phyloP scores from a whole-genome alignment of 2,329 filamentous ascomycete genomes.

The Ceratocystis huliohia region DNA sequence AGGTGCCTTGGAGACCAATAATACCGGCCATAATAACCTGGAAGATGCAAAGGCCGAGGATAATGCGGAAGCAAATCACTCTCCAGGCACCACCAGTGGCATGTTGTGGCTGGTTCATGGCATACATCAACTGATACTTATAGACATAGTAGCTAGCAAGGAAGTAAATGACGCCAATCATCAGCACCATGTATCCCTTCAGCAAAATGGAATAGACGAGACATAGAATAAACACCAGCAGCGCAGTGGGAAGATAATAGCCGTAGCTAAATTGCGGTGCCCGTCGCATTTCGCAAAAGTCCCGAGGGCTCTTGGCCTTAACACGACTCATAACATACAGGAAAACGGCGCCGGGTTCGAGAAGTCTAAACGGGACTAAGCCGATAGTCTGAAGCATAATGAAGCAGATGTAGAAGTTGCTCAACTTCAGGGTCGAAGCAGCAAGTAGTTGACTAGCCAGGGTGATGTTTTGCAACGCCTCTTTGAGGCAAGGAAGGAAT shows the following conservation, averaged over 20 bases:
- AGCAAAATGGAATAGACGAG: constrained; percentile 84
- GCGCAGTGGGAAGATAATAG: constrained; percentile 83
- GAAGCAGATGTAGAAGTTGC: constrained; percentile 83
- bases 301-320: constrained; percentile 73
- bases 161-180: constrained; percentile 76
- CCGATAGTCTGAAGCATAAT: constrained; percentile 91
- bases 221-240: constrained; percentile 89
- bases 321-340: constrained; percentile 72
- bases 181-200: constrained; percentile 65
- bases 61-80: constrained; percentile 86
- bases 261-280: constrained; percentile 90
- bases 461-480: constrained; percentile 66
- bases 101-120: constrained; percentile 94
- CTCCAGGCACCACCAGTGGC: constrained; percentile 89
- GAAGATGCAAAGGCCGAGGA: constrained; percentile 76
- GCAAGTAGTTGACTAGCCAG: constrained; percentile 66
- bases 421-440: constrained; percentile 57
- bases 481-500: constrained; percentile 58
- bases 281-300: constrained; percentile 68
- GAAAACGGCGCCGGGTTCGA: constrained; percentile 76
- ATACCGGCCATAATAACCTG: constrained; percentile 84
- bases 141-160: constrained; percentile 74
- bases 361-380: constrained; percentile 77
- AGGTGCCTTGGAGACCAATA: constrained; percentile 60
- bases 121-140: constrained; percentile 95